A percentile compares a stretch with the other conserved stretches of the same genome.
Evolutionary conservation across 805 yeast genomes (phyloP).

Genomic region (Scheffersomyces stipitis): DNA sequence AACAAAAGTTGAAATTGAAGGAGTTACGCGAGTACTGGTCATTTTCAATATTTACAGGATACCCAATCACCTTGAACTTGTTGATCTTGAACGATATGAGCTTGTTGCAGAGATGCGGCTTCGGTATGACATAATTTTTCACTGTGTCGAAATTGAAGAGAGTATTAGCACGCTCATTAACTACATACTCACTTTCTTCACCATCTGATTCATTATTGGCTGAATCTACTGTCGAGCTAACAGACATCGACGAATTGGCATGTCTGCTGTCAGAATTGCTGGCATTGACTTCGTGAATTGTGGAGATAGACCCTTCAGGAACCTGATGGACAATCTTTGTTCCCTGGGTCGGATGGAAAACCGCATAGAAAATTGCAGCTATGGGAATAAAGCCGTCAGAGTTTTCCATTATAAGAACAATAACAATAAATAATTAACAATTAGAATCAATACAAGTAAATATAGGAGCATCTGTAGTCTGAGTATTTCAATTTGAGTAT

Average conservation of each 20-base stretch:
- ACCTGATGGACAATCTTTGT: constrained; percentile 89
- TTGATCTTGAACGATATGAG: constrained; percentile 72
- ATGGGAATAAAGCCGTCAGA: constrained; percentile 82
- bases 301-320: constrained; percentile 68
- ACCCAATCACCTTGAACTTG: constrained; percentile 74
- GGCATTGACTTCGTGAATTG: constrained; percentile 20
- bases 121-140: constrained; percentile 90
- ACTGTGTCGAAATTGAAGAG: constrained; percentile 80
- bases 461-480: no score
- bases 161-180: constrained; percentile 1
- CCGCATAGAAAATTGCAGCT: constrained; percentile 81
- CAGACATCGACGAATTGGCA: not conserved
- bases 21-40: constrained; percentile 83
- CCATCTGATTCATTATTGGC: constrained; percentile 5
- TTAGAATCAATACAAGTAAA: no score
- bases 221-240: constrained; percentile 1
- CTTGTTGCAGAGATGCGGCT: constrained; percentile 84
- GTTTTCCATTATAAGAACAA: constrained; percentile 32
- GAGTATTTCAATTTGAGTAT: no score
- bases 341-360: constrained; percentile 95
- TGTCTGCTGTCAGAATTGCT: not conserved
- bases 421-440: no score
- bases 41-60: constrained; percentile 80
- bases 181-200: constrained; percentile 4
- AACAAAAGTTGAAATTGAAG: constrained; percentile 89